A percentile compares a stretch with the other conserved stretches of the same genome.
Evolutionary conservation across 192 early-diverging fungal genomes (phyloP).

Genomic region (Entomortierella beljakovae): DNA sequence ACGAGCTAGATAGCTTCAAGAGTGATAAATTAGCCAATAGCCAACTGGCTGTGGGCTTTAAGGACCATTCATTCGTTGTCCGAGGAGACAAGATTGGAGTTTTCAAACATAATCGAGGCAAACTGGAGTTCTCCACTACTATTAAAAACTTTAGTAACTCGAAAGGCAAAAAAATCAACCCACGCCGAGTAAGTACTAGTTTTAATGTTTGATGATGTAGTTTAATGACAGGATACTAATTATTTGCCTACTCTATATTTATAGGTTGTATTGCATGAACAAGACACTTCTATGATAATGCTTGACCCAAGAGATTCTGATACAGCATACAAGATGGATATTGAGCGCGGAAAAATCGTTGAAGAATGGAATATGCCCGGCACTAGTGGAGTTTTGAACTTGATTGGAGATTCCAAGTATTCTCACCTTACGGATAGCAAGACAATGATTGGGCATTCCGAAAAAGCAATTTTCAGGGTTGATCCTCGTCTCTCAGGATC

Average conservation of each 20-base stretch:
- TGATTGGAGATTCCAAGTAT: constrained; percentile 83
- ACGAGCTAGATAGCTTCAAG: constrained; percentile 41
- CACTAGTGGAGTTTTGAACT: constrained; percentile 69
- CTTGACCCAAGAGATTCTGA: constrained; percentile 76
- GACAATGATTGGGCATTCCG: constrained; percentile 85
- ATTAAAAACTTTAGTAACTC: constrained; percentile 79
- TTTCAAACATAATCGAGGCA: constrained; percentile 81
- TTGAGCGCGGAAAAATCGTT: constrained; percentile 91
- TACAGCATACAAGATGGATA: constrained; percentile 90
- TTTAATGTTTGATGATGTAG: not conserved
- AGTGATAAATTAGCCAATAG: constrained; percentile 70
- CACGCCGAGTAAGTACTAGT: constrained; percentile 54
- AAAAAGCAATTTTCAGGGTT: constrained; percentile 87
- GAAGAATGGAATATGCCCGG: constrained; percentile 94
- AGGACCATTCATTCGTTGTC: constrained; percentile 91
- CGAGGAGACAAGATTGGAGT: constrained; percentile 93
- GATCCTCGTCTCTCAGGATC: constrained; percentile 84
- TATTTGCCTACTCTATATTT: not conserved
- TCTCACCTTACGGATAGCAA: constrained; percentile 78
- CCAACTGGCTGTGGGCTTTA: constrained; percentile 86
- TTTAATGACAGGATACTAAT: not conserved
- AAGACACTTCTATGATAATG: constrained; percentile 84
- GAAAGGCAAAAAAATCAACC: constrained; percentile 73
- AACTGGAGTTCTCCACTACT: constrained; percentile 81
- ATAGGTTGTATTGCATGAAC: constrained; percentile 87